Evolutionary conservation across 331 rosid genomes (phyloP).

Genomic region (Erythrophleum ivorense): DNA sequence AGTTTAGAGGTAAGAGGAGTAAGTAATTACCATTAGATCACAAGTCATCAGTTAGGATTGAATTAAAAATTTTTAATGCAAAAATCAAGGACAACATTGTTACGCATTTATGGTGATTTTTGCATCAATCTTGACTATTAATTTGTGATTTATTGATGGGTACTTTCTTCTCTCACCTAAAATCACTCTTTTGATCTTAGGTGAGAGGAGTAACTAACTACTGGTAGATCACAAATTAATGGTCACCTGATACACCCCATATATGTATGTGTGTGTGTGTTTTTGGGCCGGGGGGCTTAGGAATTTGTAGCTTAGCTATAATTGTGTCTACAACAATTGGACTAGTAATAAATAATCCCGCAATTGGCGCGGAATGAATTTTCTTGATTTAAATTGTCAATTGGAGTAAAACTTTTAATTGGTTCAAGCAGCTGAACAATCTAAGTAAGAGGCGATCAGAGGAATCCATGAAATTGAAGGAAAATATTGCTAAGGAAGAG

Average conservation of each 20-base stretch:
- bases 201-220: no score
- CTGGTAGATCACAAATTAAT: no score
- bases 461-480: slow-evolving; percentile 68
- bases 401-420: slow-evolving; percentile 40
- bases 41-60: neutral
- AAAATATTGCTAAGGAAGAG: slow-evolving; percentile 60
- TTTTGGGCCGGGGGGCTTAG: no score
- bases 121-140: neutral
- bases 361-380: slow-evolving; percentile 16
- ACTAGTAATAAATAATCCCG: slow-evolving; percentile 7
- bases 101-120: neutral
- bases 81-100: neutral
- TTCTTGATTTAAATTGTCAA: neutral
- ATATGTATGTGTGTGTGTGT: neutral
- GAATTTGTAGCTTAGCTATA: neutral
- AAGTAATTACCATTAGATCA: neutral
- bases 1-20: neutral
- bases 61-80: neutral
- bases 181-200: no score
- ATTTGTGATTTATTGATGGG: neutral
- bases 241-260: no score
- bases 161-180: neutral
- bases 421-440: slow-evolving; percentile 60
- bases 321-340: neutral
- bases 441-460: slow-evolving; percentile 58